A percentile compares a stretch with the other conserved stretches of the same genome.
phyloP scores from a whole-genome alignment of 768 basidiomycete genomes.

The Trametes gibbosa region DNA sequence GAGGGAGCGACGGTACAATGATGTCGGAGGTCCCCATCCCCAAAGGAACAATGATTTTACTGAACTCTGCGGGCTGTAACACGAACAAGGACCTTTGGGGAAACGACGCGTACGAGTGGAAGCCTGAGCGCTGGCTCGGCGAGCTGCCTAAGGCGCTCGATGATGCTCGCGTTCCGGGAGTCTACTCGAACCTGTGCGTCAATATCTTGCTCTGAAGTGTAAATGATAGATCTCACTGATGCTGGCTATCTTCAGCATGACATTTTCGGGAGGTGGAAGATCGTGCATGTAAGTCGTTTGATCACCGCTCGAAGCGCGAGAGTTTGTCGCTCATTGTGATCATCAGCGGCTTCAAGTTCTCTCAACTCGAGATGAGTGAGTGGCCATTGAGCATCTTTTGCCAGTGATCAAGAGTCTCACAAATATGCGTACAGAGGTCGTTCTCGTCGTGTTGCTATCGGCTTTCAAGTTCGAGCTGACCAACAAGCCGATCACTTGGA shows the following conservation, averaged over 20 bases:
- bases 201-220: not conserved
- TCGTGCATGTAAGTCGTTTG: slow-evolving; percentile 24
- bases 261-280: slow-evolving; percentile 23
- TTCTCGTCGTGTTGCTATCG: slow-evolving; percentile 26
- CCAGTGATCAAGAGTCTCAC: not conserved
- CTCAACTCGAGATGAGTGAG: slow-evolving; percentile 25
- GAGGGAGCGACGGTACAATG: slow-evolving; percentile 34
- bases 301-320: not conserved
- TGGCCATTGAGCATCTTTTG: not conserved
- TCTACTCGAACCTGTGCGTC: slow-evolving; percentile 20
- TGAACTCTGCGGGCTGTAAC: slow-evolving; percentile 1
- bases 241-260: slow-evolving; percentile 23
- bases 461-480: slow-evolving; percentile 28
- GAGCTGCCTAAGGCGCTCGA: slow-evolving; percentile 1
- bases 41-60: slow-evolving; percentile 21
- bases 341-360: slow-evolving; percentile 24
- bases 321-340: not conserved
- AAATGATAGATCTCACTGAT: not conserved
- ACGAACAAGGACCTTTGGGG: slow-evolving; percentile 36
- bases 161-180: slow-evolving; percentile 13
- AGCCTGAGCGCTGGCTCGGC: slow-evolving; percentile 19
- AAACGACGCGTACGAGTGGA: slow-evolving; percentile 33
- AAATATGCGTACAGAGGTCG: slow-evolving; percentile 21
- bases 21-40: slow-evolving; percentile 39
- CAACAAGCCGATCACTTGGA: slow-evolving; percentile 28